Conservation (phyloP, 225 moss, liverwort and hornwort genomes). For the Marchantia paleacea region DNA sequence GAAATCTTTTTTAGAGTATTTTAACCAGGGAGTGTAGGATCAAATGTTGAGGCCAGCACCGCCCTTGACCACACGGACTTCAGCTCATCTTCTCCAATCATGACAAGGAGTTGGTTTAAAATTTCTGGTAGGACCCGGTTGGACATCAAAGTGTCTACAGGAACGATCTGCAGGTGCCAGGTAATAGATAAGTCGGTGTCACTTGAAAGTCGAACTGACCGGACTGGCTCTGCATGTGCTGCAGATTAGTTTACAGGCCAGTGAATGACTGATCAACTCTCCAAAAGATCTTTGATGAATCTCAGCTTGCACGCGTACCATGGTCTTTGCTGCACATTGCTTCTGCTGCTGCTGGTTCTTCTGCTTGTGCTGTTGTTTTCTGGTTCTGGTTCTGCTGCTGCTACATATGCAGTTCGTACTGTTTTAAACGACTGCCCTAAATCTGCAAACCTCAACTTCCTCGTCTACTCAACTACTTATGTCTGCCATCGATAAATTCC, state of each 20-base stretch:
- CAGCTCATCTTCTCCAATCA: conserved; percentile 6
- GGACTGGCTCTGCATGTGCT: conserved; percentile 9
- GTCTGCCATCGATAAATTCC: background rate
- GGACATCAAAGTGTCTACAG: background rate
- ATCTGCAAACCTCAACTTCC: background rate
- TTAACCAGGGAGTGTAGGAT: background rate
- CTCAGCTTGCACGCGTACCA: conserved; percentile 7
- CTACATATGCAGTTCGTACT: background rate
- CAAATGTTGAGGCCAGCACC: background rate
- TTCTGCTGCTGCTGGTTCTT: background rate
- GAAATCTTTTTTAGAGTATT: background rate
- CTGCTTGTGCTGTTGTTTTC: background rate
- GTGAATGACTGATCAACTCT: background rate
- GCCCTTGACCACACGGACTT: conserved; percentile 1
- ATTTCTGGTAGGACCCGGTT: background rate
- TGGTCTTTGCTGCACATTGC: background rate
- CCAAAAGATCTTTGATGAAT: conserved; percentile 5
- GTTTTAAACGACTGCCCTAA: background rate
- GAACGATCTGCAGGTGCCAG: conserved; percentile 6
- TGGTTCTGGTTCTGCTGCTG: too few species aligned
- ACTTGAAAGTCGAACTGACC: conserved; percentile 3
- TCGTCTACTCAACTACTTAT: background rate
- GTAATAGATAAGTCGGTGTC: background rate
- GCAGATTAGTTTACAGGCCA: conserved; percentile 3
- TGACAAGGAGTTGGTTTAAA: background rate